Conservation (phyloP, 208 protist species). For the Tritrichomonas musculus region DNA sequence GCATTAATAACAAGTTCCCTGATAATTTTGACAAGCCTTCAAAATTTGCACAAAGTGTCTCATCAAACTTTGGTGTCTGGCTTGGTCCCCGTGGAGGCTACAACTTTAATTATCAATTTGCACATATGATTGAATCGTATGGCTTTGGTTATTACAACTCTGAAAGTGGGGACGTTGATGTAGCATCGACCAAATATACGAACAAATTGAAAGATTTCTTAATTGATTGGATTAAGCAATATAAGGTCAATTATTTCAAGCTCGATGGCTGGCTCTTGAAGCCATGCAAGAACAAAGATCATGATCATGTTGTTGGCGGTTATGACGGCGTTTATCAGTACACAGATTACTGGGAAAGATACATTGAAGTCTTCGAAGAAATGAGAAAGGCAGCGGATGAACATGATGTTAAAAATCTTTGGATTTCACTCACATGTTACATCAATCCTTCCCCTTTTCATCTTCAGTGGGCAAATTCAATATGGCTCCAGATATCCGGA, state of each 20-base stretch:
- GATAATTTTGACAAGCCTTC: background rate
- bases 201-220: background rate
- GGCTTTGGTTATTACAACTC: background rate
- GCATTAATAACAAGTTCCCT: background rate
- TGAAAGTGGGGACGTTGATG: background rate
- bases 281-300: background rate
- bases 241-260: slow-evolving; percentile 7
- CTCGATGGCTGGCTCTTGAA: background rate
- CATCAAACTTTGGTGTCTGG: background rate
- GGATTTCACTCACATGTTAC: background rate
- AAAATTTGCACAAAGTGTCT: background rate
- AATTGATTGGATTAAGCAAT: background rate
- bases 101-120: background rate
- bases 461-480: background rate
- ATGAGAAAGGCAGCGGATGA: background rate
- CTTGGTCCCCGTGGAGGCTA: background rate
- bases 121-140: background rate
- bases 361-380: too few species aligned
- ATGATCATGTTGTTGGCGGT: background rate
- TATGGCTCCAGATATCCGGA: background rate
- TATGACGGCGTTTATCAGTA: background rate
- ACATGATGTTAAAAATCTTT: background rate
- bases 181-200: background rate
- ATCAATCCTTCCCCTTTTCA: background rate
- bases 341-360: background rate